Conservation (phyloP, 345 rosid species). For the Excoecaria agallocha region DNA sequence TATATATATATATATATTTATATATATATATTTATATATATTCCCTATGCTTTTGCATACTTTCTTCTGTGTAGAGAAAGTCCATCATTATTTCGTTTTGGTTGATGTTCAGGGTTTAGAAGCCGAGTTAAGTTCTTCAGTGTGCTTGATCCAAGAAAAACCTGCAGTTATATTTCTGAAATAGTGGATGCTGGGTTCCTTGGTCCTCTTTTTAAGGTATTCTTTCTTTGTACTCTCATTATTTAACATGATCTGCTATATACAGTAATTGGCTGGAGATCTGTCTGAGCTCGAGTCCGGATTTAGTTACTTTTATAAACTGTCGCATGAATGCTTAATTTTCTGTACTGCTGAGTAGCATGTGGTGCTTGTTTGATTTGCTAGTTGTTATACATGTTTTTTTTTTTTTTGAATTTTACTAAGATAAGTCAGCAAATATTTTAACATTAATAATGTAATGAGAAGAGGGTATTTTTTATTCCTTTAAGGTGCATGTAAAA, state of each 20-base stretch:
- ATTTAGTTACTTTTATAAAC: not conserved
- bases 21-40: too few relatives aligned
- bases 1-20: too few relatives aligned
- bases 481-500: not conserved
- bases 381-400: not conserved
- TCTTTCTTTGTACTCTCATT: not conserved
- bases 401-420: not conserved
- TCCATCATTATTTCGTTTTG: conserved; percentile 11
- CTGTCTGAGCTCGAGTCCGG: not conserved
- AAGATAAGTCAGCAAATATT: not conserved
- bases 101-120: conserved; percentile 60
- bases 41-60: not conserved
- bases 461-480: not conserved
- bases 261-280: not conserved
- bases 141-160: conserved; percentile 58
- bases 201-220: conserved; percentile 88
- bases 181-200: conserved; percentile 78
- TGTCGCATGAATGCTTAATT: not conserved
- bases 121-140: conserved; percentile 70
- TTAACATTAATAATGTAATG: not conserved
- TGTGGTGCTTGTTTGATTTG: not conserved
- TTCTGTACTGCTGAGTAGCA: not conserved
- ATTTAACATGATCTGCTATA: not conserved
- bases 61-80: not conserved
- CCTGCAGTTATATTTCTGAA: conserved; percentile 71